Conservation (phyloP, 352 stramenopile species). For the Globisporangium mamillatum region DNA sequence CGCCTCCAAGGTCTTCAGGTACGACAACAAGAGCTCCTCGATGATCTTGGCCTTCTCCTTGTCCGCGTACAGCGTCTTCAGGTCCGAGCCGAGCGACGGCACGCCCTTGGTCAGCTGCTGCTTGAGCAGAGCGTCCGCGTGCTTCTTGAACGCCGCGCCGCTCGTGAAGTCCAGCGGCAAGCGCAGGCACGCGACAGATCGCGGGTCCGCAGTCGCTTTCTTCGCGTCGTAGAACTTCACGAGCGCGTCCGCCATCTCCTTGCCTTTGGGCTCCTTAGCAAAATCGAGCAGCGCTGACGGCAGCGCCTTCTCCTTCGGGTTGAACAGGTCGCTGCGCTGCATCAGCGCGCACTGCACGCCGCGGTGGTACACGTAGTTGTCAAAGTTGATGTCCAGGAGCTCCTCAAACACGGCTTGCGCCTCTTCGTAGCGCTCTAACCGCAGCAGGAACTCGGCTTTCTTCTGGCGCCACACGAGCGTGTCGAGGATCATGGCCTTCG, state of each 20-base stretch:
- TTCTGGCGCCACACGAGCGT: constrained; percentile 75
- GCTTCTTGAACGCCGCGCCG: constrained; percentile 68
- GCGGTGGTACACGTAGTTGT: constrained; percentile 89
- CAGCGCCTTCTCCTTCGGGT: constrained; percentile 36
- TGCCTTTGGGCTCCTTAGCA: constrained; percentile 34
- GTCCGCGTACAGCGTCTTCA: constrained; percentile 88
- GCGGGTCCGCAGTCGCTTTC: constrained; percentile 45
- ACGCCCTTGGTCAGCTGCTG: constrained; percentile 89
- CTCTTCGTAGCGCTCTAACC: constrained; percentile 61
- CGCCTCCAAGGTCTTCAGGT: constrained; percentile 69
- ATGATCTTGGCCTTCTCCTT: constrained; percentile 60
- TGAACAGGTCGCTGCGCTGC: constrained; percentile 52
- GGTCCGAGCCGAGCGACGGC: constrained; percentile 91
- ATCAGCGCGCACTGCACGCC: constrained; percentile 83
- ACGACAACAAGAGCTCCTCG: constrained; percentile 75
- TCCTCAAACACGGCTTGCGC: constrained; percentile 63
- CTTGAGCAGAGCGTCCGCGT: constrained; percentile 61
- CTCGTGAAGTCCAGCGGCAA: constrained; percentile 91
- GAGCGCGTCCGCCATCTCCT: constrained; percentile 51
- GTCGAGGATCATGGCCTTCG: constrained; percentile 70
- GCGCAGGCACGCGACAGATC: constrained; percentile 81
- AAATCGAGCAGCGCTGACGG: constrained; percentile 57
- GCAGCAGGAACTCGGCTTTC: constrained; percentile 72
- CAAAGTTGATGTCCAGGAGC: constrained; percentile 84
- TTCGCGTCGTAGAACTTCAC: constrained; percentile 46